Evolutionary conservation across 345 rosid genomes (phyloP), one percentile per base, ranked within the genome.

Genomic region (Salix purpurea): DNA sequence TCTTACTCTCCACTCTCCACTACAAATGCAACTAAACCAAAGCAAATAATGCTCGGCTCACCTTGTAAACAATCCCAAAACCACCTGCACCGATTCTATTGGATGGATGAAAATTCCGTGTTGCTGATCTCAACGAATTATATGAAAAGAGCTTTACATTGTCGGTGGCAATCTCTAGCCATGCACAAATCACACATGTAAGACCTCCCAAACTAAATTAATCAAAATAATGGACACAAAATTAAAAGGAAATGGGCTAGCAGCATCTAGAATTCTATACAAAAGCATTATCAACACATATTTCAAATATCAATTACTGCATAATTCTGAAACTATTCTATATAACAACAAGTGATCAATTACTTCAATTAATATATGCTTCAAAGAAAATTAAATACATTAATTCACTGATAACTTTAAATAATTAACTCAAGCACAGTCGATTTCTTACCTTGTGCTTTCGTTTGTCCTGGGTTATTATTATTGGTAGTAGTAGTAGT

Each of bases 31-130:
- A 39, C 60, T 37, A 30, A 19, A 73, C 39, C 1, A 52, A 72
- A 56, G 56, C 23, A 87, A 60, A n/a, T 56, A 34, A 77, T 26
- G 80, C 26, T 26, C n/a, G 30, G 42, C 85, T 83, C 69, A 95
- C 97, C 96, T 37, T 95, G 69, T 87, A 86, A 61, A 93, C 97
- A 84, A 95, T 96, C 76, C 99, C 99, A 82, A 82, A 95, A 66
- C 96, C 97, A 54, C 99, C 99, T 70, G 87, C 89, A 10, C 97
- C 97, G 7, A 92, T 86, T 80, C 77, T 85, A 79, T 86, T 88
- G 2, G 94, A 80, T 73, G 91, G 91, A 80, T 89, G 90, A 77
- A 93, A 95, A 78, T 80, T 62, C 46, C 68, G 71, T 1, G 99
- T 90, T 18, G 97, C 97, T 37, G 96, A 91, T 87, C 94, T 83